Evolutionary conservation across 257 asterid species (phyloP).

Genomic region (Capsicum rhomboideum): DNA sequence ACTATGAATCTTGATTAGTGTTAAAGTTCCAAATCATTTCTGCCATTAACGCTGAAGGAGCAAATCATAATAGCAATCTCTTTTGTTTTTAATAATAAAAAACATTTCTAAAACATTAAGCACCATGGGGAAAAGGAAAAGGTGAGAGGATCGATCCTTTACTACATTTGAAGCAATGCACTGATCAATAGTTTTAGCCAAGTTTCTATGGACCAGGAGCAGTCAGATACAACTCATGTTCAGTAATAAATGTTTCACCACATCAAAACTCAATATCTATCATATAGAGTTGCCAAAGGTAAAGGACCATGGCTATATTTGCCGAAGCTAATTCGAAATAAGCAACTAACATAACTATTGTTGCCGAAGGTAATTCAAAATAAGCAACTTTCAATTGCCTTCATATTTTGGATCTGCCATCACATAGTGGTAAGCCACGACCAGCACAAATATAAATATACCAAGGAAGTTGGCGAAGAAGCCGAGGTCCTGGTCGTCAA

Average conservation of each 20-base stretch:
- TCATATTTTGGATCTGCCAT: conserved; percentile 91
- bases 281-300: conserved; percentile 12
- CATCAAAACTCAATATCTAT: conserved; percentile 16
- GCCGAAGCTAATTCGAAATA: not conserved
- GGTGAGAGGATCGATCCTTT: not conserved
- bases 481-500: conserved; percentile 94
- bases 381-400: conserved; percentile 46
- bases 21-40: not conserved
- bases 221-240: conserved; percentile 9
- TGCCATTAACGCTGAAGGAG: not conserved
- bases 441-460: conserved; percentile 69
- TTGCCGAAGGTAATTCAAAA: not conserved
- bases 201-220: conserved; percentile 16
- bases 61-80: not conserved
- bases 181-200: not conserved
- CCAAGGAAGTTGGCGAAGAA: conserved; percentile 98
- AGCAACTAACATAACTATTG: conserved; percentile 7
- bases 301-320: conserved; percentile 4
- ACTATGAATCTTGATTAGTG: too few relatives aligned
- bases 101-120: not conserved
- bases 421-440: conserved; percentile 87
- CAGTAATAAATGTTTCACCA: conserved; percentile 7
- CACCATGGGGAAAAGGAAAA: not conserved
- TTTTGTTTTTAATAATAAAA: not conserved
- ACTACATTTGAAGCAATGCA: not conserved